Conservation (phyloP, 2,329 filamentous ascomycete genomes). For the Cladosporium cucumerinum region DNA sequence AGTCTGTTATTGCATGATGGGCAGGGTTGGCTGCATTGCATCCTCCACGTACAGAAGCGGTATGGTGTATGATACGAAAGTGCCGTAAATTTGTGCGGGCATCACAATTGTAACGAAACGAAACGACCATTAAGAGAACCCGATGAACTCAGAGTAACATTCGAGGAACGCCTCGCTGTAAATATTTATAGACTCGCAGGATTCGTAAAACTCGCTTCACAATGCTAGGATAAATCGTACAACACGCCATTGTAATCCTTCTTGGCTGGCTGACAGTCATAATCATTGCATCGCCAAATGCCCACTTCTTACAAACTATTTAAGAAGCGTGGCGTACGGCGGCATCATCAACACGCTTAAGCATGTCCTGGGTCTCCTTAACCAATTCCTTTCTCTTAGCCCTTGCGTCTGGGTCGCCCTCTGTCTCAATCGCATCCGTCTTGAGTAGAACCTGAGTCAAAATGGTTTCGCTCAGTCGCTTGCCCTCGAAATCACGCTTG, state of each 20-base stretch:
- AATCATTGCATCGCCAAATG: neutral
- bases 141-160: neutral
- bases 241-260: neutral
- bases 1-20: neutral
- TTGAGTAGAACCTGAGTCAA: conserved; percentile 74
- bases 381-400: conserved; percentile 68
- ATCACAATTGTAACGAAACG: neutral
- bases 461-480: conserved; percentile 70
- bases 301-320: neutral
- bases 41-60: neutral
- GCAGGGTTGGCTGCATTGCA: neutral
- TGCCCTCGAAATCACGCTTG: conserved; percentile 71
- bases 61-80: neutral
- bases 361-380: conserved; percentile 63
- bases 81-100: neutral
- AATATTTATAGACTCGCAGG: conserved; percentile 55
- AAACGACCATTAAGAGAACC: neutral
- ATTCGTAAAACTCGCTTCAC: neutral
- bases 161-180: conserved; percentile 61
- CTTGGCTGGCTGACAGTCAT: conserved; percentile 2
- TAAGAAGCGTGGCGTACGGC: conserved; percentile 16
- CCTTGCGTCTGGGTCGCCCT: conserved; percentile 64
- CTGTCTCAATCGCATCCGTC: conserved; percentile 71
- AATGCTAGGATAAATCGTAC: conserved; percentile 8
- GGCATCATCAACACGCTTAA: conserved; percentile 60